Conservation (phyloP, 768 basidiomycete genomes). For the Mycena latifolia region DNA sequence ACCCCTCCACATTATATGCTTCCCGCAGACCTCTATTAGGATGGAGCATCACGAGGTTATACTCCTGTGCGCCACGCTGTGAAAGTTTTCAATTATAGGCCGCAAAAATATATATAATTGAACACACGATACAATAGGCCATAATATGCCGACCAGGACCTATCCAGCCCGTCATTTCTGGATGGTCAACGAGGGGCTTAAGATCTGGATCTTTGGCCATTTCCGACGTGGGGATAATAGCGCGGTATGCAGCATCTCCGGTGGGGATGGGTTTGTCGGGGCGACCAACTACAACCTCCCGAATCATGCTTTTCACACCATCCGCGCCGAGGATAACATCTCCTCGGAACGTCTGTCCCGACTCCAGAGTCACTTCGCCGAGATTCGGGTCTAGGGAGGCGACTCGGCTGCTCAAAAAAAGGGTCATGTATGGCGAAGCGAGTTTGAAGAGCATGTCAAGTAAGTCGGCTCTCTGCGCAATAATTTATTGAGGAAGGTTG, state of each 20-base stretch:
- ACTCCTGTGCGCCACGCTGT: conserved; percentile 53
- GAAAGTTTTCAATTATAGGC: not conserved
- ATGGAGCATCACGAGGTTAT: conserved; percentile 60
- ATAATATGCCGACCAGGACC: conserved; percentile 58
- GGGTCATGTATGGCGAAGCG: conserved; percentile 50
- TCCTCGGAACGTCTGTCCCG: conserved; percentile 55
- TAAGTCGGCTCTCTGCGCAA: conserved; percentile 62
- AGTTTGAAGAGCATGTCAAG: conserved; percentile 53
- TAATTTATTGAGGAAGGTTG: not conserved
- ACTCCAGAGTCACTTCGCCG: conserved; percentile 52
- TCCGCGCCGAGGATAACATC: conserved; percentile 65
- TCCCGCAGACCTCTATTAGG: conserved; percentile 56
- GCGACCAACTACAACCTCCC: conserved; percentile 61
- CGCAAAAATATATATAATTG: not conserved
- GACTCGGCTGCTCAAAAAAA: conserved; percentile 52
- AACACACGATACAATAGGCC: conserved; percentile 51
- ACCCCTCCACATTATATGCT: conserved; percentile 57
- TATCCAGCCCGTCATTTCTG: conserved; percentile 73
- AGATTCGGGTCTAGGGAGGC: conserved; percentile 40
- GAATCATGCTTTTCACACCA: conserved; percentile 63
- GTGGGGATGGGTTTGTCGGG: conserved; percentile 61
- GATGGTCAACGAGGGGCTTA: conserved; percentile 60
- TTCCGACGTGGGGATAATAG: conserved; percentile 59
- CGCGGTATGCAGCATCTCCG: conserved; percentile 75
- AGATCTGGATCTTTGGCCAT: conserved; percentile 68